Percentiles rank a stretch among this genome's conserved stretches.
Evolutionary conservation across 1,284 basidiomycete species (phyloP).

Genomic region (Malassezia cuniculi): DNA sequence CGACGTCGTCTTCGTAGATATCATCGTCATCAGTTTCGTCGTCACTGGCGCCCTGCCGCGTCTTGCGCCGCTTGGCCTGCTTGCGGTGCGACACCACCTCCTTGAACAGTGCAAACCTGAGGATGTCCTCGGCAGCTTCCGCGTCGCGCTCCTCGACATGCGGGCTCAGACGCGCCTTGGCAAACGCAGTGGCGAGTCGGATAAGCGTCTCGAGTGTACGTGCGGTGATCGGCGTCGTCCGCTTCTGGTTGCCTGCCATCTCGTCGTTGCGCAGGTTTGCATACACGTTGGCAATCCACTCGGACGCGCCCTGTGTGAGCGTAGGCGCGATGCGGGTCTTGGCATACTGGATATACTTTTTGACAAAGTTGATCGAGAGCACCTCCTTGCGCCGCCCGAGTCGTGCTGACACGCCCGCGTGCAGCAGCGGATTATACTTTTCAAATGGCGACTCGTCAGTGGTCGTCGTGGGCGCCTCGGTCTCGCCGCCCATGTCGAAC

Average conservation of each 20-base stretch:
- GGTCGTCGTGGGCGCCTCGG: constrained; percentile 1
- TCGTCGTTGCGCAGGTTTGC: constrained; percentile 83
- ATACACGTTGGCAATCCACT: constrained; percentile 87
- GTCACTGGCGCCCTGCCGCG: constrained; percentile 18
- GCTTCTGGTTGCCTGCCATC: constrained; percentile 75
- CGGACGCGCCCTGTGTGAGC: constrained; percentile 81
- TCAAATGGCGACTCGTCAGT: constrained; percentile 51
- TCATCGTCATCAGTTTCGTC: constrained; percentile 6
- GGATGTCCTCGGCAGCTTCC: constrained; percentile 78
- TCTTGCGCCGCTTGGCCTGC: constrained; percentile 47
- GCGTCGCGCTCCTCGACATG: constrained; percentile 80
- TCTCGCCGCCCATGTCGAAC: constrained; percentile 33
- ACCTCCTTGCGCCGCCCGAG: constrained; percentile 54
- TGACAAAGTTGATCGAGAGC: constrained; percentile 82
- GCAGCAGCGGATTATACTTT: constrained; percentile 89
- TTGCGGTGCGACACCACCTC: constrained; percentile 66
- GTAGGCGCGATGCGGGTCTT: constrained; percentile 62
- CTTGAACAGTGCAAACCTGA: constrained; percentile 94
- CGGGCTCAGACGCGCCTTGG: constrained; percentile 77
- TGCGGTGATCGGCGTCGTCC: constrained; percentile 94
- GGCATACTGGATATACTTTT: constrained; percentile 97
- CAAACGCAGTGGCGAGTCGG: constrained; percentile 92
- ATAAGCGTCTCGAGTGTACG: constrained; percentile 98
- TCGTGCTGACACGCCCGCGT: constrained; percentile 58
- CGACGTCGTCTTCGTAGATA: constrained; percentile 7